phyloP scores from a whole-genome alignment of 2,329 filamentous ascomycete species.

The Geosmithia flava region DNA sequence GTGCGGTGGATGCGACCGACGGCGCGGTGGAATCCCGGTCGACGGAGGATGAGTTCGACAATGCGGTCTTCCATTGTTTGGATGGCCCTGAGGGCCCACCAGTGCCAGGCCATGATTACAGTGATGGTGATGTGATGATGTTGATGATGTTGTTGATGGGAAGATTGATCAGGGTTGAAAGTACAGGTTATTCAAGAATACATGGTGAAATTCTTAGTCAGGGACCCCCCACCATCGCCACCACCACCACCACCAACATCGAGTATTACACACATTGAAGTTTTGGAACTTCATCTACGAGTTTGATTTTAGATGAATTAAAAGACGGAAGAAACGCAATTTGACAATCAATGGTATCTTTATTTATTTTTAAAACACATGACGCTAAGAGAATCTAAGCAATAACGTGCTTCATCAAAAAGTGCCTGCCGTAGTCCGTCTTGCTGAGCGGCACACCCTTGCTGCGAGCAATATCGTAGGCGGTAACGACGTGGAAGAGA shows the following conservation, averaged over 20 bases:
- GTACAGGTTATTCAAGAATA: neutral
- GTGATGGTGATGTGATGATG: neutral
- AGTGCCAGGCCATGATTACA: conserved; percentile 16
- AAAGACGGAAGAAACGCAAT: too few relatives aligned
- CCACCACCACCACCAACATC: too few relatives aligned
- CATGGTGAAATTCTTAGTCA: too few relatives aligned
- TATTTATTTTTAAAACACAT: too few relatives aligned
- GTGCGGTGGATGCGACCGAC: conserved; percentile 39
- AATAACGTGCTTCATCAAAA: conserved; percentile 8
- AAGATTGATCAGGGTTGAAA: neutral
- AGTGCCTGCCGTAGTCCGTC: conserved; percentile 33
- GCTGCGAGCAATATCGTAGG: conserved; percentile 48
- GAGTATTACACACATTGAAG: too few relatives aligned
- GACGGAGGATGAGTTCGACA: conserved; percentile 27
- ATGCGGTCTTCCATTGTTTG: conserved; percentile 18
- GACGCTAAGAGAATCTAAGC: neutral
- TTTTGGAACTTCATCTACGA: too few relatives aligned
- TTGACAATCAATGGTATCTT: too few relatives aligned
- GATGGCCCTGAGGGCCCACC: conserved; percentile 19
- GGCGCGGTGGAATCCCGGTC: conserved; percentile 36
- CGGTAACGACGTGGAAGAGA: conserved; percentile 49
- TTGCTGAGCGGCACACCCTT: conserved; percentile 53
- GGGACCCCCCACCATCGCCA: too few relatives aligned
- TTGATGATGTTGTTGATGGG: neutral
- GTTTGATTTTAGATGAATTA: too few relatives aligned